Percentiles rank a stretch among this genome's conserved stretches.
Evolutionary conservation across 345 rosid genomes (phyloP).

Genomic region (Populus tremula): DNA sequence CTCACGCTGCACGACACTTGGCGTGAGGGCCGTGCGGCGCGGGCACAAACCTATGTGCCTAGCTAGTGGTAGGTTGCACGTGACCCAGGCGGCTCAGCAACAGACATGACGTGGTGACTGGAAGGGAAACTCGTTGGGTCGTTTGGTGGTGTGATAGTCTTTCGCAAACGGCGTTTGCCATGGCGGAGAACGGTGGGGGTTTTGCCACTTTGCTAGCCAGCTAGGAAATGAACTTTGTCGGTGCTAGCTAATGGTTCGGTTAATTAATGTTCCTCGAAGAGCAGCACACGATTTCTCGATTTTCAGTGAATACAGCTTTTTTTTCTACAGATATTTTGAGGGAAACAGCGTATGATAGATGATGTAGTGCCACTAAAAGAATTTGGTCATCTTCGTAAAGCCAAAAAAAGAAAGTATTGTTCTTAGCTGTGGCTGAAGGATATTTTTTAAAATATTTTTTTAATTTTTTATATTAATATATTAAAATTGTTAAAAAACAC

Average conservation of each 20-base stretch:
- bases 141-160: not conserved
- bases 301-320: no score
- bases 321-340: no score
- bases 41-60: conserved; percentile 26
- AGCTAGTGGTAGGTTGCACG: conserved; percentile 22
- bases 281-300: not conserved
- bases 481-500: no score
- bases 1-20: conserved; percentile 31
- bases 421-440: no score
- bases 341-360: no score
- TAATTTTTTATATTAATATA: no score
- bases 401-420: no score
- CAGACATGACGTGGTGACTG: not conserved
- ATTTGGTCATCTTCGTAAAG: no score
- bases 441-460: no score
- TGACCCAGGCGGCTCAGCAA: conserved; percentile 18
- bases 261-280: not conserved
- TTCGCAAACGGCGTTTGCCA: not conserved
- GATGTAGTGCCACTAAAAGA: no score
- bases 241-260: not conserved
- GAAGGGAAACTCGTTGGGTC: not conserved
- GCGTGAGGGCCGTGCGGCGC: conserved; percentile 25
- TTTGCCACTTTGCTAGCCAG: not conserved
- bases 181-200: not conserved
- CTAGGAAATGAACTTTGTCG: not conserved